Evolutionary conservation across 176 grass and related monocot species (phyloP).

Genomic region (Avena eriantha): DNA sequence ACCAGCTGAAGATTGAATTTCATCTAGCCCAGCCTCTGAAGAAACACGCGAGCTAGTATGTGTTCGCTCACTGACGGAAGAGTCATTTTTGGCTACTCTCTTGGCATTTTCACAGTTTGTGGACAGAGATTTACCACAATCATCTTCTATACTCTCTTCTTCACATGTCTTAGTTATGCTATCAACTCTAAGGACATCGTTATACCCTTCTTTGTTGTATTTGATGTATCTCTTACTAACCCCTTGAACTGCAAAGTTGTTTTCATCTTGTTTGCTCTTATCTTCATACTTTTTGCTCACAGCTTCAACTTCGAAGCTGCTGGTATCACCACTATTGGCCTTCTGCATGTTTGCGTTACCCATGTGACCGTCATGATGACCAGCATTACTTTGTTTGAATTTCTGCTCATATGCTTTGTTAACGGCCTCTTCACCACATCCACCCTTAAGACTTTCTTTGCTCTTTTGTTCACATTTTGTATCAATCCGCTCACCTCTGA

Average conservation of each 20-base stretch:
- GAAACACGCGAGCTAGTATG: conserved; percentile 56
- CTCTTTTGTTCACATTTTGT: conserved; percentile 32
- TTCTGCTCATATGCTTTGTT: not conserved
- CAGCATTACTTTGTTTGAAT: conserved; percentile 29
- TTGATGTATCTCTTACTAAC: conserved; percentile 31
- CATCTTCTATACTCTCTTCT: conserved; percentile 41
- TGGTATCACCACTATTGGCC: conserved; percentile 21
- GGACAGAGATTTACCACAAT: conserved; percentile 18
- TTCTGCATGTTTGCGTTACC: conserved; percentile 22
- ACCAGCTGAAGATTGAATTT: conserved; percentile 49
- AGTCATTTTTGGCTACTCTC: conserved; percentile 9
- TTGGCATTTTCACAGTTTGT: conserved; percentile 38
- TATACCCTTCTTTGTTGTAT: conserved; percentile 33
- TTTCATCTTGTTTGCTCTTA: conserved; percentile 45
- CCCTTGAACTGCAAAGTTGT: conserved; percentile 20
- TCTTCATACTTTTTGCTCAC: conserved; percentile 36
- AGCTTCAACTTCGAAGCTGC: conserved; percentile 42
- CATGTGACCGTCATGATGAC: not conserved
- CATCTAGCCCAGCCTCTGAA: conserved; percentile 56
- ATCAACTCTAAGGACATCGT: conserved; percentile 35
- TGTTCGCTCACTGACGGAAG: conserved; percentile 45
- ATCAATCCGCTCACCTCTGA: not conserved
- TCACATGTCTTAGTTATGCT: conserved; percentile 42
- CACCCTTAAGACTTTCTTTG: conserved; percentile 1
- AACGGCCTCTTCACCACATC: not conserved